Conservation (phyloP, 306 rosid species). For the Dalbergia cochinchinensis region DNA sequence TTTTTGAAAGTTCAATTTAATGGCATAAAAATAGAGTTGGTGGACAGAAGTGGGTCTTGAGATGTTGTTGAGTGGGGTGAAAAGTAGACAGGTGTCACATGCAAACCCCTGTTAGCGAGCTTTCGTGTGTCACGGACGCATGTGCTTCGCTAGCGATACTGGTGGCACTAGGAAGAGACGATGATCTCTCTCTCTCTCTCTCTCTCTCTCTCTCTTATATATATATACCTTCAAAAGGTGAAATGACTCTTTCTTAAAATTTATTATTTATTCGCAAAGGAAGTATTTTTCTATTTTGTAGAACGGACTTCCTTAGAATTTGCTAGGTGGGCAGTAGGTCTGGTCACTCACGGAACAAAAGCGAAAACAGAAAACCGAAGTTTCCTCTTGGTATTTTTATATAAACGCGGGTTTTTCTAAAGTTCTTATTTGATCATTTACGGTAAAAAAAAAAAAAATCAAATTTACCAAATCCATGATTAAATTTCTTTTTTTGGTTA, state of each 20-base stretch:
- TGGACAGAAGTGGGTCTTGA: neutral
- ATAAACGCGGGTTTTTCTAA: too few species aligned
- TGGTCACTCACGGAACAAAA: neutral
- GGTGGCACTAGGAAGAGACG: neutral
- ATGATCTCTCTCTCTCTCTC: too few species aligned
- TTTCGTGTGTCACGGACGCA: constrained; percentile 30
- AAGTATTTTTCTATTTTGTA: neutral
- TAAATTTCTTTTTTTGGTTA: neutral
- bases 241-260: neutral
- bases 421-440: too few species aligned
- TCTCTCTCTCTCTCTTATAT: too few species aligned
- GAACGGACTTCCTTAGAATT: neutral
- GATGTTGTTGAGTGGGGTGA: neutral
- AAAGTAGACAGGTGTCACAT: constrained; percentile 38
- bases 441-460: neutral
- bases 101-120: neutral
- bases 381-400: neutral
- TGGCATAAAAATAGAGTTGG: neutral
- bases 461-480: neutral
- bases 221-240: neutral
- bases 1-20: neutral
- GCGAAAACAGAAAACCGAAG: neutral
- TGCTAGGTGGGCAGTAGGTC: neutral
- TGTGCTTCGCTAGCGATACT: constrained; percentile 43
- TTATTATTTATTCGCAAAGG: neutral